Base-by-base conservation (phyloP, 495 filamentous ascomycete species). In the Daldinia decipiens region DNA sequence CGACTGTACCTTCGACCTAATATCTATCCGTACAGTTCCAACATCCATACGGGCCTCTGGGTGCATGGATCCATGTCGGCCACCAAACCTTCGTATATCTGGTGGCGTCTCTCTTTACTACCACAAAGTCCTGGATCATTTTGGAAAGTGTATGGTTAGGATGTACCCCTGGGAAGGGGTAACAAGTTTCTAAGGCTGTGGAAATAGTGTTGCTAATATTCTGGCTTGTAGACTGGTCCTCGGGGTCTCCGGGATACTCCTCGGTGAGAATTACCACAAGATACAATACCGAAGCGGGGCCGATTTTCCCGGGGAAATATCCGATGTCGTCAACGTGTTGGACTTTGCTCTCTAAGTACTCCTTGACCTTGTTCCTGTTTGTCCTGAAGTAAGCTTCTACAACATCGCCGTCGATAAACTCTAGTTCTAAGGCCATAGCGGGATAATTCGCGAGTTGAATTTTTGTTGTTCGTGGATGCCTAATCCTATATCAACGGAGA, bases 71-170 rank as follows among this genome's bases (percentile, higher is more conserved):
- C 29, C 31, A 31, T 5, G 8, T 13, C 1, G 53, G 31, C 53
- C 53, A 56, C n/a, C 13, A 32, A 15, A 56, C 4, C 31, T 36
- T 38, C 15, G 53, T 21, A 31, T 56, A 56, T 19, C 31, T 17
- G 8, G 29, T 12, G 4, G 6, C 8, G 31, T 56, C 31, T 21
- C 31, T 56, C 31, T 13, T 56, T 1, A 56, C 53, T 12, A 56
- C 31, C 15, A 56, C 53, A 12, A 36, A 56, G 31, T n/a, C 9
- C 0, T 29, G 5, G 31, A 56, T 21, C 29, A 56, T 5, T 2
- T n/a, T 56, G 8, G 19, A 36, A 5, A 56, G 29, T 15, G 53
- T 36, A 31, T 56, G 53, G 53, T 56, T 13, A 4, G 53, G 27
- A 4, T 24, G 4, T 4, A 47, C 2, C 6, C 29, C n/a, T 4